Conservation (phyloP, 1,139 yeast genomes). For the Candida neerlandica region DNA sequence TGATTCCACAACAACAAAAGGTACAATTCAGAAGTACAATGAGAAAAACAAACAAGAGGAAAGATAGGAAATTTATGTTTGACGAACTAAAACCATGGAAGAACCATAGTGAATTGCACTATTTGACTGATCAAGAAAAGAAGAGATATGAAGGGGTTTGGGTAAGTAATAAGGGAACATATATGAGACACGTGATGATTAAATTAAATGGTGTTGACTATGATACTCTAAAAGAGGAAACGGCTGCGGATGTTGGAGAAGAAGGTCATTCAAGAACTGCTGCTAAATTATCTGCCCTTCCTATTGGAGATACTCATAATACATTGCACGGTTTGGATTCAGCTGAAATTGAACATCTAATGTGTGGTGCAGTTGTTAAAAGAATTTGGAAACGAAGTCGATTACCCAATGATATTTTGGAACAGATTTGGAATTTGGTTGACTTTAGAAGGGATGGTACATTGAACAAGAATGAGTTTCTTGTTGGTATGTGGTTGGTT, state of each 20-base stretch:
- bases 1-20: slow-evolving; percentile 20
- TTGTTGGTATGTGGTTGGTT: slow-evolving; percentile 94
- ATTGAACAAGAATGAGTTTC: slow-evolving; percentile 75
- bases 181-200: slow-evolving; percentile 48
- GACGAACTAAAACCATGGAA: slow-evolving; percentile 97
- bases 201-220: slow-evolving; percentile 34
- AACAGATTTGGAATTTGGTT: slow-evolving; percentile 76
- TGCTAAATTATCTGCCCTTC: slow-evolving; percentile 33
- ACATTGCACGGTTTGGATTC: slow-evolving; percentile 36
- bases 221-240: slow-evolving; percentile 18
- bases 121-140: slow-evolving; percentile 70
- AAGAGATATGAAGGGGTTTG: slow-evolving; percentile 92
- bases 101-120: slow-evolving; percentile 65
- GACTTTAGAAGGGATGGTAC: slow-evolving; percentile 79
- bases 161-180: slow-evolving; percentile 81
- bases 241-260: slow-evolving; percentile 20
- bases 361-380: slow-evolving; percentile 71
- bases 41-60: slow-evolving; percentile 55
- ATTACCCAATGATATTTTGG: slow-evolving; percentile 63
- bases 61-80: slow-evolving; percentile 52
- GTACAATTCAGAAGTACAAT: slow-evolving; percentile 65
- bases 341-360: slow-evolving; percentile 41
- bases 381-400: slow-evolving; percentile 81
- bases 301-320: slow-evolving; percentile 20
- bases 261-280: slow-evolving; percentile 32